Conservation (phyloP, 1,284 basidiomycete genomes). For the Dichomitus squalens region DNA sequence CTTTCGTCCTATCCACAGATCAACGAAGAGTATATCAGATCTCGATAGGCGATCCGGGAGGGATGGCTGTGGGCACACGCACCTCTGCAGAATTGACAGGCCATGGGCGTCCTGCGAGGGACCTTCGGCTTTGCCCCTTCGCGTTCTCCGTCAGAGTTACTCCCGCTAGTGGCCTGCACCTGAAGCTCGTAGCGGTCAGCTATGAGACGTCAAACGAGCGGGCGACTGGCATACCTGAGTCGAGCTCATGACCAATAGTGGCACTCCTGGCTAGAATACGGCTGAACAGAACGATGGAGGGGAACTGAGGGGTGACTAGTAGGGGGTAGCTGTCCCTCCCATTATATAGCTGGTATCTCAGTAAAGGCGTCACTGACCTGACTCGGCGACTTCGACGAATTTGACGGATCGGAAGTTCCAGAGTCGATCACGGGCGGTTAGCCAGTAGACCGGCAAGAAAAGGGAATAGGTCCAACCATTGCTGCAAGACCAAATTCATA, state of each 20-base stretch:
- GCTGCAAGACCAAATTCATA: slow-evolving; percentile 8
- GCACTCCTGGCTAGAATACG: not conserved
- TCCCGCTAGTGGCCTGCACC: slow-evolving; percentile 14
- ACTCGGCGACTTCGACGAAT: slow-evolving; percentile 17
- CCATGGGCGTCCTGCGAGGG: slow-evolving; percentile 33
- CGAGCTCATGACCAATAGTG: slow-evolving; percentile 18
- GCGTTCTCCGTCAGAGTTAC: slow-evolving; percentile 20
- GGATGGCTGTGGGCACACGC: not conserved
- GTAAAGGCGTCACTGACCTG: slow-evolving; percentile 15
- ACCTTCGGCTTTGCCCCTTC: slow-evolving; percentile 22
- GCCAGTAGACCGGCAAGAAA: slow-evolving; percentile 13
- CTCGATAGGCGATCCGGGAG: slow-evolving; percentile 4
- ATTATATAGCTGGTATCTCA: slow-evolving; percentile 20
- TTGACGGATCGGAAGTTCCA: slow-evolving; percentile 9
- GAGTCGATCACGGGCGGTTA: slow-evolving; percentile 18
- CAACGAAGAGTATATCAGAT: slow-evolving; percentile 6
- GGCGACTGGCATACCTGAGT: slow-evolving; percentile 12
- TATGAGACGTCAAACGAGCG: not conserved
- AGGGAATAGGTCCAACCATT: slow-evolving; percentile 14
- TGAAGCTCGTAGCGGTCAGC: not conserved
- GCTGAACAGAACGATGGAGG: slow-evolving; percentile 12
- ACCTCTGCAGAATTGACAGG: slow-evolving; percentile 35
- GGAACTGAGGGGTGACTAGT: not conserved
- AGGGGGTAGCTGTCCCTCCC: not conserved
- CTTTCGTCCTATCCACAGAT: slow-evolving; percentile 29